phyloP scores from a whole-genome alignment of 2,329 filamentous ascomycete species.

The Hirsutella thompsonii region DNA sequence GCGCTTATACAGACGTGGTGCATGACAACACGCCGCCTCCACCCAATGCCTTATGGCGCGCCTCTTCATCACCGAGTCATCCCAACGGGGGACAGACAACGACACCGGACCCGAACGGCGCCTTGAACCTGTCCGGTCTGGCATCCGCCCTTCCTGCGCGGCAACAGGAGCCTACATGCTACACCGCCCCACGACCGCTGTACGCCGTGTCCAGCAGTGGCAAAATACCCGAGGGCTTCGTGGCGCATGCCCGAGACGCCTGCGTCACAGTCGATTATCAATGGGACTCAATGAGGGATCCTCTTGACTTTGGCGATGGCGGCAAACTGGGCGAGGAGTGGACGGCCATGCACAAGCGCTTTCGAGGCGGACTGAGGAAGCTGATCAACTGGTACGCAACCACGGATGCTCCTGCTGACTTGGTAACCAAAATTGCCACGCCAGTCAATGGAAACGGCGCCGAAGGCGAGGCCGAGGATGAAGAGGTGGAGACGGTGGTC shows the following conservation, averaged over 20 bases:
- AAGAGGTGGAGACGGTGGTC: slow-evolving; percentile 62
- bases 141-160: slow-evolving; percentile 19
- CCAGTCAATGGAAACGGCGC: slow-evolving; percentile 11
- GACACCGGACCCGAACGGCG: slow-evolving; percentile 13
- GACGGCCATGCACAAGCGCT: slow-evolving; percentile 87
- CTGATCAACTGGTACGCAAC: slow-evolving; percentile 74
- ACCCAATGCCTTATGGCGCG: slow-evolving; percentile 19
- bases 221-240: slow-evolving; percentile 76
- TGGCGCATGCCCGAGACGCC: slow-evolving; percentile 77
- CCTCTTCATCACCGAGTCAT: slow-evolving; percentile 15
- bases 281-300: slow-evolving; percentile 81
- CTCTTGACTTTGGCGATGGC: slow-evolving; percentile 75
- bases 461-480: slow-evolving; percentile 34
- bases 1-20: slow-evolving; percentile 23
- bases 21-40: slow-evolving; percentile 10
- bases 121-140: slow-evolving; percentile 16
- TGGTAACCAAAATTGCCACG: slow-evolving; percentile 28
- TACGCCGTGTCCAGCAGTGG: slow-evolving; percentile 74
- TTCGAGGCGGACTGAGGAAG: slow-evolving; percentile 64
- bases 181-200: slow-evolving; percentile 64
- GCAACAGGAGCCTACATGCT: slow-evolving; percentile 29
- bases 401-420: slow-evolving; percentile 35
- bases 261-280: slow-evolving; percentile 84
- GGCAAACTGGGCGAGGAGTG: slow-evolving; percentile 88
- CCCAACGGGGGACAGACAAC: slow-evolving; percentile 8